These are phyloP conservation scores for Themeda triandra DNA, from an alignment of 176 grass and related monocot species.

Conservation along the genomic window DNA sequence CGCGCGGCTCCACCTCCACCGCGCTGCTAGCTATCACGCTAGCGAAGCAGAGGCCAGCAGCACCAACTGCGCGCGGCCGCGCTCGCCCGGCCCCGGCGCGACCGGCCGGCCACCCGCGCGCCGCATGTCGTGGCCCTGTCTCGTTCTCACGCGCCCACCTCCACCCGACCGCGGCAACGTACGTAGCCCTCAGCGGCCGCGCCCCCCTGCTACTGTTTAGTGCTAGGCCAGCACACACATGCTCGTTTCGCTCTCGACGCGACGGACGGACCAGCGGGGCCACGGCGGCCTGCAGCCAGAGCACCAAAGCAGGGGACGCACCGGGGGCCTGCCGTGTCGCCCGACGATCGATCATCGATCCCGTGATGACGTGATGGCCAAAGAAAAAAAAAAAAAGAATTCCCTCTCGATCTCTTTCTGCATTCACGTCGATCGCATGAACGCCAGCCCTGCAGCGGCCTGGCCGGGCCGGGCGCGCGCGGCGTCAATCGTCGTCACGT, in stretches of 20 bases:
- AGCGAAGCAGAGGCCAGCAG: neutral
- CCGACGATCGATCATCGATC: neutral
- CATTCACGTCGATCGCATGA: neutral
- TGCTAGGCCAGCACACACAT: neutral
- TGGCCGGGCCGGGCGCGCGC: too few species aligned
- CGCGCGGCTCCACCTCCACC: neutral
- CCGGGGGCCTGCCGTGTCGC: neutral
- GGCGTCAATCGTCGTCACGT: too few species aligned
- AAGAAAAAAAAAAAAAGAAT: neutral
- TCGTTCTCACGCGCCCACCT: neutral
- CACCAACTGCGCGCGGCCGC: neutral
- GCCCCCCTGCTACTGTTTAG: too few species aligned
- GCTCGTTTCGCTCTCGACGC: neutral
- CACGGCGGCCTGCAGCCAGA: neutral
- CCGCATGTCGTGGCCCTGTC: constrained; percentile 10
- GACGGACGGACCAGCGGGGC: neutral
- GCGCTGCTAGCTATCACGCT: neutral
- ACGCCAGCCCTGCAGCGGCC: too few species aligned
- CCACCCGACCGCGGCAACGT: neutral
- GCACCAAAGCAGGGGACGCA: neutral
- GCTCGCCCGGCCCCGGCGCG: neutral
- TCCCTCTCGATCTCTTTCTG: neutral
- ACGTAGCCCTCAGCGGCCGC: neutral
- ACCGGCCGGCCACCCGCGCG: constrained; percentile 12
- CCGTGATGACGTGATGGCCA: constrained; percentile 5